Evolutionary conservation across 2,329 filamentous ascomycete species (phyloP).

Genomic region (Chaetomiaceae sp.): DNA sequence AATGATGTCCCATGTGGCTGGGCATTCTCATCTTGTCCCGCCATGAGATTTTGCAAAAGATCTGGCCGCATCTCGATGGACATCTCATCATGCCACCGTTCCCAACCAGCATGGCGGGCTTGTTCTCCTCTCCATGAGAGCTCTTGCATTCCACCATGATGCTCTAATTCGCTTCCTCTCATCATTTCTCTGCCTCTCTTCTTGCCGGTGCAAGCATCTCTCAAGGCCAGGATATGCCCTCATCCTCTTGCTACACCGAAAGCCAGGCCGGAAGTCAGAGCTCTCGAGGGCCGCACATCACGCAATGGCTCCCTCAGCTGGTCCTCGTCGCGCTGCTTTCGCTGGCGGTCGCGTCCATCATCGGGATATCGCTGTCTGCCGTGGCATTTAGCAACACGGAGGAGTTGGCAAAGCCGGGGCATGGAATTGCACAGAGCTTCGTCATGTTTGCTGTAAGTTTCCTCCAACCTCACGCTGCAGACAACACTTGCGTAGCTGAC

Average conservation of each 20-base stretch:
- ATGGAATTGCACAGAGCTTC: constrained; percentile 20
- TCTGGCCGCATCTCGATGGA: not conserved
- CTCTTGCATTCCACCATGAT: not conserved
- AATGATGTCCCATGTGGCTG: constrained; percentile 8
- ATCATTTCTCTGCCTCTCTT: not conserved
- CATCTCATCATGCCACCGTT: not conserved
- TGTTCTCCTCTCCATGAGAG: not conserved
- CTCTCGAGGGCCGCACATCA: constrained; percentile 1
- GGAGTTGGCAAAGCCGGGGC: constrained; percentile 4
- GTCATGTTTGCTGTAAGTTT: constrained; percentile 19
- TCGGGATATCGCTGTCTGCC: constrained; percentile 14
- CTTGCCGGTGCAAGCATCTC: not conserved
- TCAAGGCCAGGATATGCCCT: not conserved
- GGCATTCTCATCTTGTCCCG: not conserved
- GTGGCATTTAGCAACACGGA: constrained; percentile 11
- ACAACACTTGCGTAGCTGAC: not conserved
- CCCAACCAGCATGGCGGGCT: not conserved
- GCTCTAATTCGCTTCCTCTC: not conserved
- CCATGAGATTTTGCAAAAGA: not conserved
- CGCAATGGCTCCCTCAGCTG: constrained; percentile 12
- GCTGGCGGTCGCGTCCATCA: constrained; percentile 3
- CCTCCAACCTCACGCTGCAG: not conserved
- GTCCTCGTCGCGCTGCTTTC: constrained; percentile 7
- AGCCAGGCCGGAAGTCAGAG: constrained; percentile 15
- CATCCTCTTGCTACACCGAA: constrained; percentile 5